These are phyloP conservation scores for Aspergillus sp. DNA, from an alignment of 2,329 filamentous ascomycete genomes.

Conservation along the genomic window DNA sequence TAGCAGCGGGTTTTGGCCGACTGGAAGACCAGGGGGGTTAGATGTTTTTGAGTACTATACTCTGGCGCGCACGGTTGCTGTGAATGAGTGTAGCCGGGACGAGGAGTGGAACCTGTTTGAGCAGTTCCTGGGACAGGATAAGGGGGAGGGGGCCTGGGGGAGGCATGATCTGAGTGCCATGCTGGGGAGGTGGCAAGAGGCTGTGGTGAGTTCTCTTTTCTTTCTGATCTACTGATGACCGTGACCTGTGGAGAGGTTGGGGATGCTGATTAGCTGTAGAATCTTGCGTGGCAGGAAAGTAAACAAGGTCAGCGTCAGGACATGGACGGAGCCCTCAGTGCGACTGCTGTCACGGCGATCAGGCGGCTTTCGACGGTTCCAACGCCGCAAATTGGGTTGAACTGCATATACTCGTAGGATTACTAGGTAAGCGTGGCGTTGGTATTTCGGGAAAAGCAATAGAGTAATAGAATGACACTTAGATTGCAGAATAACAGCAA, in stretches of 20 bases:
- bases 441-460: not conserved
- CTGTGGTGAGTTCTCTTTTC: not conserved
- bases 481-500: too few relatives aligned
- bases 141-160: not conserved
- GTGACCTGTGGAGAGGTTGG: not conserved
- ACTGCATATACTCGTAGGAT: not conserved
- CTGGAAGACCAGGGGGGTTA: not conserved
- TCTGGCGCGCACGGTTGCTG: not conserved
- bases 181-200: slow-evolving; percentile 1
- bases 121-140: not conserved
- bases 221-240: not conserved
- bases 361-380: slow-evolving; percentile 7
- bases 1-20: not conserved
- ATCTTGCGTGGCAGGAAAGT: not conserved
- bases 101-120: slow-evolving; percentile 10
- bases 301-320: not conserved
- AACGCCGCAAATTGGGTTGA: slow-evolving; percentile 3
- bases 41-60: slow-evolving; percentile 9
- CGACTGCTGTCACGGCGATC: not conserved
- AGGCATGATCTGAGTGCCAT: slow-evolving; percentile 7
- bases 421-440: not conserved
- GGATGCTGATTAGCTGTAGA: not conserved
- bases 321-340: not conserved
- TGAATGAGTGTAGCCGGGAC: not conserved
- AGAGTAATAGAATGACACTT: too few relatives aligned